A percentile compares a stretch with the other conserved stretches of the same genome.
Evolutionary conservation across 768 basidiomycete genomes (phyloP).

Genomic region (Boletus subparvulus): DNA sequence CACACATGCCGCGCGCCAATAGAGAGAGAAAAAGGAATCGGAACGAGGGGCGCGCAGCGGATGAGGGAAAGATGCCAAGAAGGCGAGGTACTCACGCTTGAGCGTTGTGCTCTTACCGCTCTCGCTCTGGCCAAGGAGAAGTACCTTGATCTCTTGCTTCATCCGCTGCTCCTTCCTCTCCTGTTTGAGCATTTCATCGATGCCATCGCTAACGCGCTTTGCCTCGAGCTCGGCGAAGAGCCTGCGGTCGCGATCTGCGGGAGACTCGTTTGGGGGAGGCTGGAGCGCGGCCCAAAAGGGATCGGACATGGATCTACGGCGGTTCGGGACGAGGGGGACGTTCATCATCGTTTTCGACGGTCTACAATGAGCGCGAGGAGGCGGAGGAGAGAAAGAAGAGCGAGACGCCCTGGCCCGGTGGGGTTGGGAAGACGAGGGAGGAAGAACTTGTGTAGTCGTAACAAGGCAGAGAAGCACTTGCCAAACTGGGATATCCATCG

Average conservation of each 20-base stretch:
- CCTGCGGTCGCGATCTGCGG: slow-evolving; percentile 61
- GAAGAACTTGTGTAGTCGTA: slow-evolving; percentile 17
- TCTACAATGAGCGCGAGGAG: background rate
- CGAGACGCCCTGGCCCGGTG: slow-evolving; percentile 18
- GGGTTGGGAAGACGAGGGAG: slow-evolving; percentile 16
- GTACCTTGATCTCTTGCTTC: slow-evolving; percentile 67
- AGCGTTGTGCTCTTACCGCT: slow-evolving; percentile 87
- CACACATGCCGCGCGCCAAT: background rate
- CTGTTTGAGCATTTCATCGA: slow-evolving; percentile 74
- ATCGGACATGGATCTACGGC: slow-evolving; percentile 55
- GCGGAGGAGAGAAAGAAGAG: slow-evolving; percentile 3
- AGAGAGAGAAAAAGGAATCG: background rate
- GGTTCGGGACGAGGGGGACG: slow-evolving; percentile 36
- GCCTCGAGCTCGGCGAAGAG: slow-evolving; percentile 69
- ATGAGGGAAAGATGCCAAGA: slow-evolving; percentile 6
- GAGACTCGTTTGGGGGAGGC: slow-evolving; percentile 73
- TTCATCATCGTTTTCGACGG: slow-evolving; percentile 18
- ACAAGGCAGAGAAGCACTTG: slow-evolving; percentile 25
- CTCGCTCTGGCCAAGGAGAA: slow-evolving; percentile 86
- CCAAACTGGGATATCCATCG: slow-evolving; percentile 22
- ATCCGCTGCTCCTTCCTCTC: slow-evolving; percentile 63
- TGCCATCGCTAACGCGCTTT: slow-evolving; percentile 69
- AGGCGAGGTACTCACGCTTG: slow-evolving; percentile 64
- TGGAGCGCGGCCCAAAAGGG: slow-evolving; percentile 66
- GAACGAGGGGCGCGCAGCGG: background rate